Conservation (phyloP, 192 early-diverging fungal genomes). For the Umbelopsis sp. region DNA sequence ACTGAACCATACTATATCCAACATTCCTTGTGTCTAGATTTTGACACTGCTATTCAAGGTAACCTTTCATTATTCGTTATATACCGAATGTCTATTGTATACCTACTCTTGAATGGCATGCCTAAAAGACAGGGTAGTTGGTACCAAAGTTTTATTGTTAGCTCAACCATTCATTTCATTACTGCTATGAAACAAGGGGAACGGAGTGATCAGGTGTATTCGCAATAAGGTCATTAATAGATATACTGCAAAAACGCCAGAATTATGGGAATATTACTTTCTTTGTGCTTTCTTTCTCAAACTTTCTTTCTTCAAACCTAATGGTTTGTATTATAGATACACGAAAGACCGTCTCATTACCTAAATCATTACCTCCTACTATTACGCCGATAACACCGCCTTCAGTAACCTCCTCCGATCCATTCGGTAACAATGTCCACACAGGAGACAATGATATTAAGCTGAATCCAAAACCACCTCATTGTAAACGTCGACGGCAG, state of each 20-base stretch:
- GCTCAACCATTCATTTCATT: neutral
- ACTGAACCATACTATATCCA: no score
- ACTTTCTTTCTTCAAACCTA: neutral
- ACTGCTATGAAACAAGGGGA: conserved; percentile 3
- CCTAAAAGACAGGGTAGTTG: no score
- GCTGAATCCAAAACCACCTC: neutral
- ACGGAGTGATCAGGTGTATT: conserved; percentile 14
- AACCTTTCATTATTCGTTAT: no score
- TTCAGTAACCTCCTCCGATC: neutral
- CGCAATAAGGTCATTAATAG: conserved; percentile 14
- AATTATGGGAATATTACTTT: neutral
- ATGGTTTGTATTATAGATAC: conserved; percentile 3
- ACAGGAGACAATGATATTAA: neutral
- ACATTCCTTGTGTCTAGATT: no score
- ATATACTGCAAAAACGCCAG: neutral
- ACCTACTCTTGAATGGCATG: no score
- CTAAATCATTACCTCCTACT: neutral
- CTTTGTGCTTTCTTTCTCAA: neutral
- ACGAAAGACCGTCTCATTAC: neutral
- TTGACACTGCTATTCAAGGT: no score
- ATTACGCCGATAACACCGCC: neutral
- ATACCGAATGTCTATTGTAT: no score
- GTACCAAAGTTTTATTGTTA: neutral
- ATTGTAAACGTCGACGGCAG: neutral
- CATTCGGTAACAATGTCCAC: neutral